These are phyloP conservation scores for Aspergillus ochraceoroseus DNA, from an alignment of 2,329 filamentous ascomycete genomes.

Conservation along the genomic window DNA sequence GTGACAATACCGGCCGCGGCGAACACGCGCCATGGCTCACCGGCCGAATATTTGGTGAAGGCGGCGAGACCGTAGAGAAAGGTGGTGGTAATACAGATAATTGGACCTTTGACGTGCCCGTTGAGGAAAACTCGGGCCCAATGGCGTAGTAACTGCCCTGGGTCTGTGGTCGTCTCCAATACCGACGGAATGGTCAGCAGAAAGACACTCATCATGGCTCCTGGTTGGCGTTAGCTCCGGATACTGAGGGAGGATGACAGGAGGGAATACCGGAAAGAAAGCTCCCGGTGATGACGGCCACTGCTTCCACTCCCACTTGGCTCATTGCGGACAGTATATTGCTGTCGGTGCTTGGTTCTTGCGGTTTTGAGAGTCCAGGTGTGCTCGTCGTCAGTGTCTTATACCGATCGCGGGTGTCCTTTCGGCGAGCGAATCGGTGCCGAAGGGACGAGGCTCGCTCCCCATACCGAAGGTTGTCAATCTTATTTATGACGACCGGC, in stretches of 20 bases:
- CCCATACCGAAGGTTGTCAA: too few species aligned
- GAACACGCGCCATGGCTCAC: background rate
- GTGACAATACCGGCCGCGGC: background rate
- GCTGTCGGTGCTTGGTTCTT: too few species aligned
- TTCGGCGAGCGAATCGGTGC: too few species aligned
- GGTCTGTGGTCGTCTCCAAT: background rate
- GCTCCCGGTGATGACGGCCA: conserved; percentile 3
- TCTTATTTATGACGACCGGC: too few species aligned
- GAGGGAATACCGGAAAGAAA: conserved; percentile 1
- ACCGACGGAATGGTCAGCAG: background rate
- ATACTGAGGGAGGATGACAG: background rate
- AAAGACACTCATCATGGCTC: conserved; percentile 2
- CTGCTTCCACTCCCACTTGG: background rate
- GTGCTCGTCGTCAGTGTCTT: too few species aligned
- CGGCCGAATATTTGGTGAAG: background rate
- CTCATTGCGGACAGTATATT: too few species aligned
- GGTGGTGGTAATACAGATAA: background rate
- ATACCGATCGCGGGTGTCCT: too few species aligned
- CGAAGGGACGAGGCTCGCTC: too few species aligned
- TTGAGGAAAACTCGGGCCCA: conserved; percentile 2
- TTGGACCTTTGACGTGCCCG: conserved; percentile 1
- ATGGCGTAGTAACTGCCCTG: background rate
- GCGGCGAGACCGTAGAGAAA: background rate
- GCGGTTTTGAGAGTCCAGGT: too few species aligned
- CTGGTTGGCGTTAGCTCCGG: background rate